A percentile compares a stretch with the other conserved stretches of the same genome.
Conservation (phyloP, 108 stramenopile species). For the Pseudonitzschia multiseries region DNA sequence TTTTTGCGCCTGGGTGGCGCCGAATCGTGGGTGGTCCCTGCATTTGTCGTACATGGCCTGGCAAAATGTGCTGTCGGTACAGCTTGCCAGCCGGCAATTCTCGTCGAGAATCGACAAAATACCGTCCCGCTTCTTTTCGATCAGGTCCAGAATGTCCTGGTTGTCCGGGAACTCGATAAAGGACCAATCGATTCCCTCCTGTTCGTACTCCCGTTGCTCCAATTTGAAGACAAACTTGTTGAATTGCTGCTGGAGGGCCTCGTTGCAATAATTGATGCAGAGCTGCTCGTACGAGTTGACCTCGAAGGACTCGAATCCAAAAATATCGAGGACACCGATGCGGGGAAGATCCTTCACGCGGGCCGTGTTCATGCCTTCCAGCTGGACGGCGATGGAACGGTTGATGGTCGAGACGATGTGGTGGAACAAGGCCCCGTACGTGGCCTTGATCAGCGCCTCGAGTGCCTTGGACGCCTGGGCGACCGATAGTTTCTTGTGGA, state of each 20-base stretch:
- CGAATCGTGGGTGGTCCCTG: conserved; percentile 42
- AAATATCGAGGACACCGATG: conserved; percentile 97
- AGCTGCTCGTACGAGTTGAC: conserved; percentile 92
- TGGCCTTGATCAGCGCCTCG: conserved; percentile 92
- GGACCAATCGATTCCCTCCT: conserved; percentile 85
- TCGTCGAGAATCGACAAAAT: conserved; percentile 78
- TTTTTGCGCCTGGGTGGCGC: conserved; percentile 54
- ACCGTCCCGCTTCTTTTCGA: conserved; percentile 79
- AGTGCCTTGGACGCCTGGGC: conserved; percentile 66
- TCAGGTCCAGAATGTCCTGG: conserved; percentile 86
- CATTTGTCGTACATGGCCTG: conserved; percentile 64
- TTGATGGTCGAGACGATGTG: conserved; percentile 89
- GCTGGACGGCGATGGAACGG: conserved; percentile 52
- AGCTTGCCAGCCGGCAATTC: conserved; percentile 61
- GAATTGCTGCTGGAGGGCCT: conserved; percentile 92
- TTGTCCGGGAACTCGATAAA: conserved; percentile 93
- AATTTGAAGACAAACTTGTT: conserved; percentile 88
- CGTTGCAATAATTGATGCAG: conserved; percentile 97
- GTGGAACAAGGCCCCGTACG: conserved; percentile 88
- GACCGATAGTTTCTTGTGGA: conserved; percentile 71
- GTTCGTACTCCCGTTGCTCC: conserved; percentile 80
- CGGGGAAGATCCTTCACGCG: conserved; percentile 36
- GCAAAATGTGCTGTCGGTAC: conserved; percentile 60
- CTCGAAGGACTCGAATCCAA: conserved; percentile 97
- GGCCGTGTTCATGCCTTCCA: not conserved